Percentiles rank a stretch among this genome's conserved stretches.
Conservation (phyloP, 257 asterid genomes). For the Orobanche coerulescens region DNA sequence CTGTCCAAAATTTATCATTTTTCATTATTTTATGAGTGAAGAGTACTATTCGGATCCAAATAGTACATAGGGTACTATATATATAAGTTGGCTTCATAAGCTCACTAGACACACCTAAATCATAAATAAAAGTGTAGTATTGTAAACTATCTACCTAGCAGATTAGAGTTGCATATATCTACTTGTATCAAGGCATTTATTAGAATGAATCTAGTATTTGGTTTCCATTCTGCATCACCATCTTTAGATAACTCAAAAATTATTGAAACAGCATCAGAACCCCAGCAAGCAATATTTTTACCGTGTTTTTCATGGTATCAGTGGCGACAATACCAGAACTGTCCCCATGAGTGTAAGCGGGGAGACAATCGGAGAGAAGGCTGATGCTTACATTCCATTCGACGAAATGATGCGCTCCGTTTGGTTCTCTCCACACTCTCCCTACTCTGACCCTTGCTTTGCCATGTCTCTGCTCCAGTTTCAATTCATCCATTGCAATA, state of each 20-base stretch:
- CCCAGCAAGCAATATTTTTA: constrained; percentile 11
- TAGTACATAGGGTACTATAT: too few relatives aligned
- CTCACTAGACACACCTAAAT: too few relatives aligned
- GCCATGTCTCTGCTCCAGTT: constrained; percentile 82
- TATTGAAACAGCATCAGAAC: neutral
- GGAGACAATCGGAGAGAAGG: constrained; percentile 80
- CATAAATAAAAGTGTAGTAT: too few relatives aligned
- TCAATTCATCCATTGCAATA: constrained; percentile 33
- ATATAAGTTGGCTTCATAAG: too few relatives aligned
- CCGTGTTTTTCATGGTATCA: constrained; percentile 94
- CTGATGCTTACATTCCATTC: constrained; percentile 87
- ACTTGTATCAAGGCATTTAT: too few relatives aligned
- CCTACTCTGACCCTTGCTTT: constrained; percentile 82
- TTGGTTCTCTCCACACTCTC: constrained; percentile 61
- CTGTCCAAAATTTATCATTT: too few relatives aligned
- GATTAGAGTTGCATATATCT: too few relatives aligned
- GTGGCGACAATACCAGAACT: constrained; percentile 86
- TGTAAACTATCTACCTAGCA: too few relatives aligned
- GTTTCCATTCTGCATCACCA: too few relatives aligned
- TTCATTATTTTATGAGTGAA: too few relatives aligned
- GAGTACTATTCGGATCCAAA: too few relatives aligned
- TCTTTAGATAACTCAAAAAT: neutral
- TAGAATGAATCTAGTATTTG: too few relatives aligned
- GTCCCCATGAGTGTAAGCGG: constrained; percentile 61
- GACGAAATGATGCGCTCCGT: constrained; percentile 56